phyloP scores from a whole-genome alignment of 1,284 basidiomycete species.

The Sparassis latifolia region DNA sequence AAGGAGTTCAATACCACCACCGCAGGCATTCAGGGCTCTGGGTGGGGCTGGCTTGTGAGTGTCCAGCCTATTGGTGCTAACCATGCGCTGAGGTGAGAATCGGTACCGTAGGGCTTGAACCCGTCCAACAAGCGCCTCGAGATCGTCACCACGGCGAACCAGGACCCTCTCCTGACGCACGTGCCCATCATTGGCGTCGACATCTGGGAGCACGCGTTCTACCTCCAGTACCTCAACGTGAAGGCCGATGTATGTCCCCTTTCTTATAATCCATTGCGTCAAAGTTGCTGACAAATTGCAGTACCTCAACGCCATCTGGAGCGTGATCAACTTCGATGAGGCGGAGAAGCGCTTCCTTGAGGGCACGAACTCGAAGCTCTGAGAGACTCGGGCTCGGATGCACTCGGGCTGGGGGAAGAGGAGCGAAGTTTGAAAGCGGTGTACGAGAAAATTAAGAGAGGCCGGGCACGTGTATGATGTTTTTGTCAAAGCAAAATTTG shows the following conservation, averaged over 20 bases:
- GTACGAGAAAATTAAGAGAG: not conserved
- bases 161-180: conserved; percentile 79
- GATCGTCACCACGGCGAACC: conserved; percentile 78
- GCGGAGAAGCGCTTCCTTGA: conserved; percentile 64
- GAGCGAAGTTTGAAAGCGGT: too few relatives aligned
- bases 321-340: conserved; percentile 78
- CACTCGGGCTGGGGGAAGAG: too few relatives aligned
- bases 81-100: not conserved
- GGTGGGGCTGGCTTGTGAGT: conserved; percentile 90
- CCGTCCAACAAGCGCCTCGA: conserved; percentile 59
- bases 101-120: conserved; percentile 52
- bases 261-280: not conserved
- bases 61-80: not conserved
- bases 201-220: conserved; percentile 81
- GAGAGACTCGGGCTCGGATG: not conserved
- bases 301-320: conserved; percentile 79
- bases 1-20: conserved; percentile 81
- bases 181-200: conserved; percentile 85
- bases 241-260: conserved; percentile 56
- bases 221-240: conserved; percentile 75
- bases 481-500: not conserved
- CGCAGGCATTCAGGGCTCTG: conserved; percentile 82
- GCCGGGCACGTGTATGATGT: not conserved
- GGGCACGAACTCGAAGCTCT: conserved; percentile 22
- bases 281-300: conserved; percentile 19